Conservation (phyloP, 805 yeast species). For the Candida ulmi region DNA sequence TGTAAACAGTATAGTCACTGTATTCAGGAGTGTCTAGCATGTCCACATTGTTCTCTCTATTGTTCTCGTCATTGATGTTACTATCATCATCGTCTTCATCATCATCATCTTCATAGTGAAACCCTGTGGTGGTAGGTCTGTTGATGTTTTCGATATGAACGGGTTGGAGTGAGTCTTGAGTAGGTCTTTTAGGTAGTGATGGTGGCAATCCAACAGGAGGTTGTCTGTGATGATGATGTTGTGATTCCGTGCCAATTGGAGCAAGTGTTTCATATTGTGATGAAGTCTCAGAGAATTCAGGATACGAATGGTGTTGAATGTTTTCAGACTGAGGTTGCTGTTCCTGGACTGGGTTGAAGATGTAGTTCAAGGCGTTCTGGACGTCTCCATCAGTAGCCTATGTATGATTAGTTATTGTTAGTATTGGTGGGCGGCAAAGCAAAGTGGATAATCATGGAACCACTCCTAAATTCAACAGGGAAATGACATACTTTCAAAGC, state of each 20-base stretch:
- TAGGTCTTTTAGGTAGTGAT: neutral
- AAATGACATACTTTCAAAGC: slow-evolving; percentile 29
- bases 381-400: slow-evolving; percentile 25
- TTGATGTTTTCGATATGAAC: neutral
- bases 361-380: slow-evolving; percentile 29
- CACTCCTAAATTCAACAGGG: too few relatives aligned
- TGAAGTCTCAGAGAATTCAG: too few relatives aligned
- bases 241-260: neutral
- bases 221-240: too few relatives aligned
- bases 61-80: neutral
- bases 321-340: too few relatives aligned
- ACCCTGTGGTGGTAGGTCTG: neutral
- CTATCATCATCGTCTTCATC: neutral
- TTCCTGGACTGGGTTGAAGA: slow-evolving; percentile 23
- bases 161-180: neutral
- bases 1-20: slow-evolving; percentile 21
- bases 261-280: neutral
- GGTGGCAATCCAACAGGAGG: neutral
- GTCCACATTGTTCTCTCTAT: neutral
- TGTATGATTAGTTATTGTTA: neutral
- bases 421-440: neutral
- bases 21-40: neutral
- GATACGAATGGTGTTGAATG: too few relatives aligned
- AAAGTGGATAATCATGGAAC: too few relatives aligned
- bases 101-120: neutral